Evolutionary conservation across 2,329 filamentous ascomycete genomes (phyloP).

Genomic region (Teratosphaeriaceae sp.): DNA sequence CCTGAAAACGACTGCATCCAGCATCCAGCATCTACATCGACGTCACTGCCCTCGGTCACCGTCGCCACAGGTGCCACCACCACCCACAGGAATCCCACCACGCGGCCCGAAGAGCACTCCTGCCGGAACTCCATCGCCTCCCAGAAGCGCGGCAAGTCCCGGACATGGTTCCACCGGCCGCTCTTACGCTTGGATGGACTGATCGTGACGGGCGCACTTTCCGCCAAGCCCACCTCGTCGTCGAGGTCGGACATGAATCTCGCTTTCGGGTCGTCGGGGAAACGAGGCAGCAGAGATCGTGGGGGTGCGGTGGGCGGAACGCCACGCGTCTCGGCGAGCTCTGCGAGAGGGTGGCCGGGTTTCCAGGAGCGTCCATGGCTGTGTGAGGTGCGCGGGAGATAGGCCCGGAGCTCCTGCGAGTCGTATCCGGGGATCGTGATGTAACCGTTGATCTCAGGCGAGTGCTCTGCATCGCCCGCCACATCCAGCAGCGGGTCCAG

Average conservation of each 20-base stretch:
- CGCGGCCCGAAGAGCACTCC: conserved; percentile 84
- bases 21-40: conserved; percentile 4
- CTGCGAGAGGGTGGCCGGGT: conserved; percentile 64
- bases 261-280: conserved; percentile 92
- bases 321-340: conserved; percentile 57
- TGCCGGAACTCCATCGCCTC: conserved; percentile 97
- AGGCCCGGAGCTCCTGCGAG: conserved; percentile 57
- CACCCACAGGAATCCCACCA: conserved; percentile 94
- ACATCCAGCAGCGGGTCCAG: conserved; percentile 64
- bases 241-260: conserved; percentile 85
- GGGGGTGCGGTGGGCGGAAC: conserved; percentile 57
- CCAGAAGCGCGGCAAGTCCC: conserved; percentile 88
- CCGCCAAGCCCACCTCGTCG: conserved; percentile 50
- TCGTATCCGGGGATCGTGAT: conserved; percentile 84
- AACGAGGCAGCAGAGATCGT: conserved; percentile 74
- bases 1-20: conserved; percentile 14
- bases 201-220: conserved; percentile 25
- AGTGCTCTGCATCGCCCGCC: not conserved
- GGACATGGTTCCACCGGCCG: conserved; percentile 77
- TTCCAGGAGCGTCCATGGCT: conserved; percentile 35
- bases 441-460: conserved; percentile 53
- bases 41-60: not conserved
- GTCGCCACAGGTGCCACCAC: conserved; percentile 57
- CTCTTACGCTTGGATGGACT: conserved; percentile 40
- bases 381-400: conserved; percentile 3